Evolutionary conservation across 2,329 filamentous ascomycete genomes (phyloP), one percentile per base, ranked within the genome.

Genomic region (Neonectria neomacrospora): DNA sequence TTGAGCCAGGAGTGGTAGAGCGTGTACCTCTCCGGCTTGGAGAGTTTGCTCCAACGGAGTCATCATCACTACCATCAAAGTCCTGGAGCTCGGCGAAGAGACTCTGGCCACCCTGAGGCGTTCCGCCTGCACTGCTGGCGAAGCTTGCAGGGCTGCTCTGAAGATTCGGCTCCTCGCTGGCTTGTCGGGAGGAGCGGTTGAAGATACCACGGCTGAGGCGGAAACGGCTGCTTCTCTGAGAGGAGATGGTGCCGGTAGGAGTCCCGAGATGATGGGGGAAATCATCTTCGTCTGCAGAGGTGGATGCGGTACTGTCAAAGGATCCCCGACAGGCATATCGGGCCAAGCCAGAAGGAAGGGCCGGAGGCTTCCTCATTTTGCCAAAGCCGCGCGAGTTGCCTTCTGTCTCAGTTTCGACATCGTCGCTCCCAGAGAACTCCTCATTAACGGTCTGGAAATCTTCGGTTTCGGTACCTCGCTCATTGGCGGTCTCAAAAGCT

Each of bases 391-490:
- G 81, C 3, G 81, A 79, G 2, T 79, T 82, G 58, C 83, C 86
- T 76, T 97, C 95, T 2, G 94, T 98, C 80, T 98, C 96, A 1
- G 94, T 98, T 79, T 97, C 95, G 1, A 94, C 84, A 69, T 94
- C 91, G 65, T 93, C 93, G 60, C 88, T 91, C 73, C 90, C 94
- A 16, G 85, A 86, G 55, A 89, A 79, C 22, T 93, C 91, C 71
- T 98, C 96, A 16, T 89, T 88, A n/a, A 92, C 94, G 4, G 95
- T 97, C 76, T 97, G 92, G 87, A 98, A 98, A 67, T 93, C 93
- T 70, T 98, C 95, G 11, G 94, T 97, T 79, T 97, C 94, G 0
- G 93, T 97, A 12, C 83, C 87, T 28, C 89, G 88, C 78, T 97
- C 95, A 73, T 96, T 92, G 23, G 87, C 88, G 1, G 87, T 90